Base-by-base conservation (phyloP, 352 stramenopile species). In the Globisporangium irregulare region DNA sequence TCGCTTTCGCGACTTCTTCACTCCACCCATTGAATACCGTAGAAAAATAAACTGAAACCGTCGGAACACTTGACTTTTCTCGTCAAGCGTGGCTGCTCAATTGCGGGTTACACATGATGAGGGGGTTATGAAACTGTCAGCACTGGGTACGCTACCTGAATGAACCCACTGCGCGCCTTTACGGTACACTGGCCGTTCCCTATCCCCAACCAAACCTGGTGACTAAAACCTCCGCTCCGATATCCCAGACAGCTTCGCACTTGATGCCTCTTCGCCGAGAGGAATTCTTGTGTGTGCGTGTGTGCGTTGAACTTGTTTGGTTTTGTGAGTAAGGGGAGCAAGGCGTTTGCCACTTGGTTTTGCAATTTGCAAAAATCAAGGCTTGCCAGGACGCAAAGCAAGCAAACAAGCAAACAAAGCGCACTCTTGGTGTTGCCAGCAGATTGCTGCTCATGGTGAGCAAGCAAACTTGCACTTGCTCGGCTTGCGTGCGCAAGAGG, bases 381-480 rank as follows among this genome's bases (percentile, higher is more conserved):
- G 20, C 41, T 50, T 50, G 41, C 15, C 12, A 20, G 14, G 32
- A 38, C 32, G 7, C 18, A 51, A 51, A 51, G 43, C 41, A 51
- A 51, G 43, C 41, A 43, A 41, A 10, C 36, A 50, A 50, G 15
- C 41, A 50, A 9, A 8, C 41, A 50, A 50, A 48, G 36, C 36
- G 41, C 14, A 18, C 41, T n/a, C 15, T 48, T 50, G 36, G n/a
- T 51, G 43, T n/a, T 24, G 43, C 18, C 18, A 24, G 43, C 18
- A 51, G 43, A 51, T 51, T 51, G 43, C 43, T 51, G 43, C 18
- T 51, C 43, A n/a, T 51, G 43, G 43, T 51, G 43, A 51, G 43
- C 43, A 51, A 51, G 43, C 43, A 51, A 51, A 10, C 43, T 51
- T 51, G 43, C 43, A 24, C 43, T 51, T 51, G 43, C 43, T 22